Evolutionary conservation across 2,329 filamentous ascomycete genomes (phyloP).

Genomic region (Fusarium pilosicola): DNA sequence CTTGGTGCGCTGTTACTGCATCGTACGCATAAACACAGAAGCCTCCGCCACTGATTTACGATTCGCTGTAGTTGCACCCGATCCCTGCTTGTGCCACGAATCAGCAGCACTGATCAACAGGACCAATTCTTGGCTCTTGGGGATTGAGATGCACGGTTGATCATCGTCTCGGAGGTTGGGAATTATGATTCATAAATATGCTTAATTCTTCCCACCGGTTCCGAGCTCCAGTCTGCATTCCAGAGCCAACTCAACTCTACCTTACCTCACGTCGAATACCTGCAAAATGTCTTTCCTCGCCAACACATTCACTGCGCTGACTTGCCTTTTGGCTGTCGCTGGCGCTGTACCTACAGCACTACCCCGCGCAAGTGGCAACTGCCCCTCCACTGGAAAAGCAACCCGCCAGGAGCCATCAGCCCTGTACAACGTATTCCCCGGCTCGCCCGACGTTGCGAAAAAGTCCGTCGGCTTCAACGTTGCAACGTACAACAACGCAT

Average conservation of each 20-base stretch:
- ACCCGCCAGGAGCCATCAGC: conserved; percentile 15
- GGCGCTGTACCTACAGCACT: conserved; percentile 15
- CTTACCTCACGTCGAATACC: background rate
- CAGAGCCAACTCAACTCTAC: background rate
- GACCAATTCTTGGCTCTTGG: background rate
- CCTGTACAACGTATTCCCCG: conserved; percentile 32
- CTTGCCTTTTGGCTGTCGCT: conserved; percentile 20
- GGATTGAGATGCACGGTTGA: conserved; percentile 17
- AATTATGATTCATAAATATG: conserved; percentile 6
- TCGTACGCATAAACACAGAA: conserved; percentile 24
- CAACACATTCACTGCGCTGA: conserved; percentile 8
- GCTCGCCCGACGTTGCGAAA: conserved; percentile 28
- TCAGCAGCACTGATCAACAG: conserved; percentile 16
- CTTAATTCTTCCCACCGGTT: background rate
- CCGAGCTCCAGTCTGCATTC: background rate
- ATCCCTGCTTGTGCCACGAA: conserved; percentile 17
- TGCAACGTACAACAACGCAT: conserved; percentile 39
- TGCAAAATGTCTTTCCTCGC: conserved; percentile 17
- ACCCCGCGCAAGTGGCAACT: conserved; percentile 15
- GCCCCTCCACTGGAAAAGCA: conserved; percentile 7
- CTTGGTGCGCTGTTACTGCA: conserved; percentile 18
- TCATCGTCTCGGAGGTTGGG: conserved; percentile 26
- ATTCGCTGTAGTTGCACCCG: conserved; percentile 8
- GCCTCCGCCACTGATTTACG: conserved; percentile 19
- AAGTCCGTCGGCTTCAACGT: conserved; percentile 32